phyloP scores from a whole-genome alignment of 176 grass and related monocot species.

The Phragmites australis region DNA sequence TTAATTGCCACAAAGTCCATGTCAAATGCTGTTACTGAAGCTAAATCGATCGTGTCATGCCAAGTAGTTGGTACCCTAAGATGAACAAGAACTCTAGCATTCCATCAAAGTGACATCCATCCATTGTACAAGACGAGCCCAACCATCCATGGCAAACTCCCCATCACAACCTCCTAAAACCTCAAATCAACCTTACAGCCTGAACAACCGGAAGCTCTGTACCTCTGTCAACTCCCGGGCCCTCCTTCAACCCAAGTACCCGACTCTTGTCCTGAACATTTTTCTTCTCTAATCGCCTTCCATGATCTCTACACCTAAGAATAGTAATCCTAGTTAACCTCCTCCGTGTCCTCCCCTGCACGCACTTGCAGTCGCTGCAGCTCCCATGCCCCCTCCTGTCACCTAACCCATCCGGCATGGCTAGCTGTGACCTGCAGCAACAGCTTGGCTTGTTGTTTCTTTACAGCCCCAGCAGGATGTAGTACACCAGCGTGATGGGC shows the following conservation, averaged over 20 bases:
- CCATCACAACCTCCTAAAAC: constrained; percentile 8
- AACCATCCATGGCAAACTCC: background rate
- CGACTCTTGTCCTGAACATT: constrained; percentile 18
- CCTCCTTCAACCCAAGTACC: background rate
- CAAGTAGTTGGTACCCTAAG: background rate
- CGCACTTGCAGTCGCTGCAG: constrained; percentile 28
- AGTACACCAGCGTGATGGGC: constrained; percentile 91
- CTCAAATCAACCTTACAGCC: constrained; percentile 4
- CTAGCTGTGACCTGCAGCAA: background rate
- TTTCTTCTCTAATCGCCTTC: background rate
- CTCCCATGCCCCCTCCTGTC: constrained; percentile 30
- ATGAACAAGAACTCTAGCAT: constrained; percentile 52
- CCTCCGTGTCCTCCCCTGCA: background rate
- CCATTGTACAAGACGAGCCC: constrained; percentile 51
- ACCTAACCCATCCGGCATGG: constrained; percentile 1
- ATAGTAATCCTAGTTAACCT: constrained; percentile 33
- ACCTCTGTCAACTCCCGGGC: background rate
- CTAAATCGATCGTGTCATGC: background rate
- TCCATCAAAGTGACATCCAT: constrained; percentile 42
- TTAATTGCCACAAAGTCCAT: background rate
- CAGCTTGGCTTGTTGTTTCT: background rate
- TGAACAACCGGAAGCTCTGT: constrained; percentile 18
- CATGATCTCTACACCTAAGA: constrained; percentile 45
- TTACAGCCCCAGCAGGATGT: constrained; percentile 83
- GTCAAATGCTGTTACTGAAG: background rate